Conservation (phyloP, 2,329 filamentous ascomycete genomes). For the Ophiostoma himal-ulmi region DNA sequence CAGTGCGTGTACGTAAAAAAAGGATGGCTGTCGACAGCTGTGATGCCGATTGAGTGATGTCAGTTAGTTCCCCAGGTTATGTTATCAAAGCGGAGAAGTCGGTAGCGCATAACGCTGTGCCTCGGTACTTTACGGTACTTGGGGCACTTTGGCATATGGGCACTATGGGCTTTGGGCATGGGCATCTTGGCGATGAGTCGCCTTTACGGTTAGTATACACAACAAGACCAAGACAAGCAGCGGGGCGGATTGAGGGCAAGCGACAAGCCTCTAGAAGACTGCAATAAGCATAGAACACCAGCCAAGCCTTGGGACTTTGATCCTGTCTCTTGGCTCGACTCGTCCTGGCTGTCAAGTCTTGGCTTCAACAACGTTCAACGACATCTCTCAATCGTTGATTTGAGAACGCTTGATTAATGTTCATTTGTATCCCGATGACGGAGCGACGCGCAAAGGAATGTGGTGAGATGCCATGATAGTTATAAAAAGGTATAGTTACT, state of each 20-base stretch:
- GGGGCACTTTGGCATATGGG: neutral
- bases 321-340: neutral
- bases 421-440: neutral
- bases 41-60: neutral
- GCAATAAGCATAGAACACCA: neutral
- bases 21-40: neutral
- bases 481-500: too few species aligned
- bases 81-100: conserved; percentile 5
- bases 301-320: neutral
- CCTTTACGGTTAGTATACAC: neutral
- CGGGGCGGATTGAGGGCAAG: too few species aligned
- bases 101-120: neutral
- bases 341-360: neutral
- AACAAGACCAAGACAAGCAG: too few species aligned
- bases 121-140: neutral
- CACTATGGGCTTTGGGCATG: neutral
- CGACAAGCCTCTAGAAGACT: neutral
- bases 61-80: neutral
- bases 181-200: neutral
- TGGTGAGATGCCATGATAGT: too few species aligned
- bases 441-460: neutral
- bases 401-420: neutral
- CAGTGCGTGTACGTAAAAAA: neutral
- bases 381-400: neutral
- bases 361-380: neutral